Evolutionary conservation across 805 yeast species (phyloP), one percentile per base, ranked within the genome.

Genomic region (Starmerella gropengiesseri): DNA sequence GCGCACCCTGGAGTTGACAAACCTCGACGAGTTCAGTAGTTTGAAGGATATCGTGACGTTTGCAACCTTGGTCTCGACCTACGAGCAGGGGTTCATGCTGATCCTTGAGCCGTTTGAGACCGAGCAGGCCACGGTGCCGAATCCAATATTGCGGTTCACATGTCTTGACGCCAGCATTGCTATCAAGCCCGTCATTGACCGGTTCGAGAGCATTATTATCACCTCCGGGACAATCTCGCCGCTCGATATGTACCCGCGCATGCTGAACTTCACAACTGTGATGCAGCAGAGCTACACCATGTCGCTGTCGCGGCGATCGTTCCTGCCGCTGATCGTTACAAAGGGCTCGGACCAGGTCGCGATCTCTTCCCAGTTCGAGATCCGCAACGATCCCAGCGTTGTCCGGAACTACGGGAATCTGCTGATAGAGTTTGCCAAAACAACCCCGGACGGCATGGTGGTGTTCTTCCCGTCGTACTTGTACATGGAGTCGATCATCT

Each of bases 211-310:
- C 0, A 94, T 91, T 9, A 80, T 91, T 48, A 91, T 91, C 47
- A 91, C 99, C 0, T 84, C 95, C 0, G 99, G 99, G 52, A 91
- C 99, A 13, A 91, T 91, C 37, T 89, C 97, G 0, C 99, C 99
- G 1, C 73, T 91, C 60, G 97, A 91, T 57, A 91, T 91, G 99
- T 91, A 91, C 60, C 99, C 98, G 6, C 79, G 84, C 54, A 89
- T 89, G 97, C 67, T 89, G 48, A 82, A 86, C 57, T 89, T 91
- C 62, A 86, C 83, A 40, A 87, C 97, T 0, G 94, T 87, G 3
- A 71, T 91, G 27, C 95, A 87, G 61, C 91, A 86, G 58, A 87
- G 96, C 0, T 91, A 91, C 58, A 76, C 96, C 1, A 91, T 91
- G 96, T 84, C 98, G 0, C 71, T 91, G 51, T 86, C 94, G 3